These are phyloP conservation scores for Neurospora sp. DNA, from an alignment of 495 filamentous ascomycete genomes.

Conservation along the genomic window DNA sequence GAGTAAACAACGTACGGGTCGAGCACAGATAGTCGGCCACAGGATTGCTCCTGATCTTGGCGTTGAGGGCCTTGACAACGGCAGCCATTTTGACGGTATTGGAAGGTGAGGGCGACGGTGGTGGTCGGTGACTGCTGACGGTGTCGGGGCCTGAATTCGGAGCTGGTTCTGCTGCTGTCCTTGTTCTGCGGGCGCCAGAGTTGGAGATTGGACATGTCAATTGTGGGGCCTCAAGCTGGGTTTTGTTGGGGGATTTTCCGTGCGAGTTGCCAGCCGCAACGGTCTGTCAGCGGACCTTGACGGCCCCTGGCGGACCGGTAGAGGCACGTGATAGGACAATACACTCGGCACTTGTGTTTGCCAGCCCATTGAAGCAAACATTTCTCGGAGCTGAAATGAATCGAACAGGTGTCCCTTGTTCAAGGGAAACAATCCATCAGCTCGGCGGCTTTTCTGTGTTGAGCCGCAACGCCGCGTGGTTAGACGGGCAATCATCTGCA, in stretches of 20 bases:
- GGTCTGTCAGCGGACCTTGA: not conserved
- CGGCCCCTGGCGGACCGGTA: not conserved
- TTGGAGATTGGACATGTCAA: not conserved
- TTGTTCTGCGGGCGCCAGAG: not conserved
- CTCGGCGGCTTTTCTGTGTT: not conserved
- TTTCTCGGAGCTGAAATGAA: not conserved
- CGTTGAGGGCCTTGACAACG: slow-evolving; percentile 78
- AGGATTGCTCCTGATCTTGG: slow-evolving; percentile 84
- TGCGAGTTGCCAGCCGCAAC: not conserved
- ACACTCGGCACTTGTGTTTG: not conserved
- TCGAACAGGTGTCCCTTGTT: not conserved
- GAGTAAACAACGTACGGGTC: slow-evolving; percentile 60
- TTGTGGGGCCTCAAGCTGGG: not conserved
- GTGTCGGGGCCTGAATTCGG: not conserved
- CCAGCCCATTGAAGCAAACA: not conserved
- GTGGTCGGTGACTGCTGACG: not conserved
- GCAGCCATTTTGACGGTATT: slow-evolving; percentile 55
- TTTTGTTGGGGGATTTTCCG: not conserved
- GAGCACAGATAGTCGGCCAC: slow-evolving; percentile 83
- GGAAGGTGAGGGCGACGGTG: not conserved
- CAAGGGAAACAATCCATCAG: not conserved
- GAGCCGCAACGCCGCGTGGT: not conserved
- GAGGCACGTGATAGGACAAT: not conserved
- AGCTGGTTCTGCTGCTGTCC: not conserved
- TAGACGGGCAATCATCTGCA: not conserved